Conservation (phyloP, 257 asterid species). For the Gynochthodes officinalis region DNA sequence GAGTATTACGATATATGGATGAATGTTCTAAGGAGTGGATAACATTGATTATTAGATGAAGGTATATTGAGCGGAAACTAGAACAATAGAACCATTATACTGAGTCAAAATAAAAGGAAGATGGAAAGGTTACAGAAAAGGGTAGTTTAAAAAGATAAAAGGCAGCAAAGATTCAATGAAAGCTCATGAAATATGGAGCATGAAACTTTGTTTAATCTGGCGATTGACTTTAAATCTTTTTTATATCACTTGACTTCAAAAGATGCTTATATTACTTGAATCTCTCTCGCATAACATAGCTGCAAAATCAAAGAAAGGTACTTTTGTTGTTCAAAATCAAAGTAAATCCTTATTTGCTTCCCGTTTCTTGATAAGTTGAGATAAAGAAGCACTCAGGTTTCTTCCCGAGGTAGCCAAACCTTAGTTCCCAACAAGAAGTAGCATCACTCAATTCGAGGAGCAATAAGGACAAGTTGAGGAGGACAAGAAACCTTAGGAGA, state of each 20-base stretch:
- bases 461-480: not conserved
- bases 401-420: not conserved
- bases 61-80: no score
- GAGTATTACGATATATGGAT: no score
- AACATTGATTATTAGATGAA: no score
- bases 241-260: not conserved
- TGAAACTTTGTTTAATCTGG: no score
- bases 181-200: no score
- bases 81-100: no score
- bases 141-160: no score
- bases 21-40: no score
- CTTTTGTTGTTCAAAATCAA: not conserved
- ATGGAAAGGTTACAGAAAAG: no score
- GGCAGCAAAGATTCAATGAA: no score
- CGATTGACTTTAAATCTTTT: no score
- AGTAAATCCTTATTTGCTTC: not conserved
- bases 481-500: constrained; percentile 1
- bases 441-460: not conserved
- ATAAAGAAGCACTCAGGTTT: not conserved
- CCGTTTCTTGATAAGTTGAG: not conserved
- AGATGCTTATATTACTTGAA: not conserved
- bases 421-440: not conserved
- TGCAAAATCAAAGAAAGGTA: not conserved
- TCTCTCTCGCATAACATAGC: not conserved
- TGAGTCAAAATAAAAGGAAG: no score